These are phyloP conservation scores for Metarhizium humberi DNA, from an alignment of 2,329 filamentous ascomycete genomes.

Conservation along the genomic window DNA sequence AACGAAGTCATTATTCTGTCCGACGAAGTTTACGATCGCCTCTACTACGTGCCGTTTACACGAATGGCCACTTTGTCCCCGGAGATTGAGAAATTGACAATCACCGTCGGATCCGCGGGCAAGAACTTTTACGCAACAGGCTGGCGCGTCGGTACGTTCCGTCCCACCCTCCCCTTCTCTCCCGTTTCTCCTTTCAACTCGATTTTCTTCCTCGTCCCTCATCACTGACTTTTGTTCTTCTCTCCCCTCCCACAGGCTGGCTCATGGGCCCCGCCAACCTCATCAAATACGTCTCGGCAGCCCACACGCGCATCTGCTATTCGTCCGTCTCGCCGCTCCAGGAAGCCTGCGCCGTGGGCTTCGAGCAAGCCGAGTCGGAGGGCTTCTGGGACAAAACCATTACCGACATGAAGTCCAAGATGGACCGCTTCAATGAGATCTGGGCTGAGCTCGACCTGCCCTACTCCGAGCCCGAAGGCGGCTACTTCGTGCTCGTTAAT, in stretches of 20 bases:
- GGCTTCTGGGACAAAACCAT: constrained; percentile 84
- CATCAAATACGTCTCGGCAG: constrained; percentile 84
- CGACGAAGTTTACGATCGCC: constrained; percentile 87
- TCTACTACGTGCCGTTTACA: constrained; percentile 94
- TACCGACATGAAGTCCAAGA: constrained; percentile 80
- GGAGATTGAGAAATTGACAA: constrained; percentile 75
- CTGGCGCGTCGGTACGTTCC: constrained; percentile 65
- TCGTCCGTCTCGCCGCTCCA: constrained; percentile 88
- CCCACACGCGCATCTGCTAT: constrained; percentile 95
- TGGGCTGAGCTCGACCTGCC: constrained; percentile 68
- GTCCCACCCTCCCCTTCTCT: neutral
- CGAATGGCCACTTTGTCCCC: constrained; percentile 84
- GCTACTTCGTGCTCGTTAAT: constrained; percentile 96
- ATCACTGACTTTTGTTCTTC: neutral
- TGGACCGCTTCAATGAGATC: constrained; percentile 75
- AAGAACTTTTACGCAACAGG: constrained; percentile 99
- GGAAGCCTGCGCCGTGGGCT: constrained; percentile 87
- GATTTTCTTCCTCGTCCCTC: neutral
- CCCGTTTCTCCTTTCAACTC: neutral
- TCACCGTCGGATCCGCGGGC: constrained; percentile 91
- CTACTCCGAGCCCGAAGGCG: constrained; percentile 89
- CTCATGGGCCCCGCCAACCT: constrained; percentile 82
- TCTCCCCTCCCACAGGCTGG: constrained; percentile 50
- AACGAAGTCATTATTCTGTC: constrained; percentile 90
- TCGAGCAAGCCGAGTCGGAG: constrained; percentile 76